phyloP scores from a whole-genome alignment of 768 basidiomycete species.

The Clitopilus passeckerianus region DNA sequence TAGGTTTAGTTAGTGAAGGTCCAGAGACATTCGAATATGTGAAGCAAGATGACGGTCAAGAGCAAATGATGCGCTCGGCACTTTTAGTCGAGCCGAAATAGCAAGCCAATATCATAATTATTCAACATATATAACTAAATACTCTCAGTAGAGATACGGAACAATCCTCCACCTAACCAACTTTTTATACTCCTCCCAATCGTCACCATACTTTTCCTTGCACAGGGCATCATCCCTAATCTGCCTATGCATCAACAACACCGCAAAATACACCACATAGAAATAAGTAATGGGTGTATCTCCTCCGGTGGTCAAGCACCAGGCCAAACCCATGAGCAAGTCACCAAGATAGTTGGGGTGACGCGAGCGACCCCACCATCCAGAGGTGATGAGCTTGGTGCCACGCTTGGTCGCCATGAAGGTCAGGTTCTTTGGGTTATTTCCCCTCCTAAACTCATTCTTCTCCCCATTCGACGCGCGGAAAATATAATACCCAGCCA shows the following conservation, averaged over 20 bases:
- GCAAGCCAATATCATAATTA: not conserved
- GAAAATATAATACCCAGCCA: constrained; percentile 85
- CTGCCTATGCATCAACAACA: constrained; percentile 89
- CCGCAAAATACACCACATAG: constrained; percentile 83
- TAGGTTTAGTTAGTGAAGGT: not conserved
- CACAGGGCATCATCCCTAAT: constrained; percentile 90
- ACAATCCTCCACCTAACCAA: constrained; percentile 84
- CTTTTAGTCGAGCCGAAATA: too few species aligned
- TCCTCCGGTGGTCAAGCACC: constrained; percentile 92
- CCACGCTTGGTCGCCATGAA: constrained; percentile 62
- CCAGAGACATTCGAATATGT: too few species aligned
- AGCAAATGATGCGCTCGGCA: too few species aligned
- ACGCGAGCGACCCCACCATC: constrained; percentile 95
- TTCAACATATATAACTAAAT: not conserved
- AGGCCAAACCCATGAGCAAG: constrained; percentile 84
- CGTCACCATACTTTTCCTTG: constrained; percentile 89
- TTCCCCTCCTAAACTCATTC: constrained; percentile 91
- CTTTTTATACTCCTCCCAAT: constrained; percentile 89
- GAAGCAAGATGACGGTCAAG: too few species aligned
- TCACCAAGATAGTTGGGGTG: constrained; percentile 89
- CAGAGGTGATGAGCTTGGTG: constrained; percentile 86
- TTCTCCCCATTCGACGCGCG: constrained; percentile 86
- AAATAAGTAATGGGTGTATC: constrained; percentile 94
- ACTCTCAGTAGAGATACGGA: constrained; percentile 67
- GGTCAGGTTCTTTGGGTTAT: constrained; percentile 71